phyloP scores from a whole-genome alignment of 371 early-diverging fungal genomes.

The Fennellomyces sp. region DNA sequence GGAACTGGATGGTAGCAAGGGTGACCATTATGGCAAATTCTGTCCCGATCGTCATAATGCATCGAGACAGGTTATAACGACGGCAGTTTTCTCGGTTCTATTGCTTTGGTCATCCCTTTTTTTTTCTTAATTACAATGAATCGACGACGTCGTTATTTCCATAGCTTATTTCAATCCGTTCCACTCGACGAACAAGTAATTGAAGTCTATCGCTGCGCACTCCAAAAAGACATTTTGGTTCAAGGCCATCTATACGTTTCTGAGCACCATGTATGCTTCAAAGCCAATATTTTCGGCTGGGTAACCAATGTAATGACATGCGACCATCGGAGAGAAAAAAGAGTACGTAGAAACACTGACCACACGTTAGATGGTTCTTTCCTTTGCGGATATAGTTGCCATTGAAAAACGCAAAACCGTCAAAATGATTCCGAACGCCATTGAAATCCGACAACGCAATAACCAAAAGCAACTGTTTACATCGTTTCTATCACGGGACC shows the following conservation, averaged over 20 bases:
- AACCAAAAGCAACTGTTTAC: slow-evolving; percentile 73
- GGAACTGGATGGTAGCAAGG: no score
- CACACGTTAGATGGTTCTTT: slow-evolving; percentile 67
- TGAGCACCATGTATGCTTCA: slow-evolving; percentile 84
- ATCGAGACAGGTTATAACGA: no score
- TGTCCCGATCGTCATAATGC: no score
- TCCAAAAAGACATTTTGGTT: slow-evolving; percentile 89
- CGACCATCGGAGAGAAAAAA: neutral
- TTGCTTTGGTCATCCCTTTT: no score
- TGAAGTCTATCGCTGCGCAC: slow-evolving; percentile 59
- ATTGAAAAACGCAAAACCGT: slow-evolving; percentile 82
- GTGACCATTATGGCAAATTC: no score
- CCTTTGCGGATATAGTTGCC: slow-evolving; percentile 77
- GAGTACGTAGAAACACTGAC: neutral
- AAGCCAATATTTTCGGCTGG: slow-evolving; percentile 58
- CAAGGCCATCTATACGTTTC: slow-evolving; percentile 92
- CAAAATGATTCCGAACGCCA: slow-evolving; percentile 84
- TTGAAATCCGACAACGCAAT: slow-evolving; percentile 73
- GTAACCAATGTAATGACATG: slow-evolving; percentile 69
- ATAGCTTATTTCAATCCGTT: neutral
- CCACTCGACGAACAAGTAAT: neutral
- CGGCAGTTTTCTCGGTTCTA: no score
- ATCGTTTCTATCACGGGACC: slow-evolving; percentile 80
- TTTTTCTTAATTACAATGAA: no score
- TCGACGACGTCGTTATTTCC: neutral